phyloP scores from a whole-genome alignment of 2,329 filamentous ascomycete species.

The Cladosporium halotolerans region DNA sequence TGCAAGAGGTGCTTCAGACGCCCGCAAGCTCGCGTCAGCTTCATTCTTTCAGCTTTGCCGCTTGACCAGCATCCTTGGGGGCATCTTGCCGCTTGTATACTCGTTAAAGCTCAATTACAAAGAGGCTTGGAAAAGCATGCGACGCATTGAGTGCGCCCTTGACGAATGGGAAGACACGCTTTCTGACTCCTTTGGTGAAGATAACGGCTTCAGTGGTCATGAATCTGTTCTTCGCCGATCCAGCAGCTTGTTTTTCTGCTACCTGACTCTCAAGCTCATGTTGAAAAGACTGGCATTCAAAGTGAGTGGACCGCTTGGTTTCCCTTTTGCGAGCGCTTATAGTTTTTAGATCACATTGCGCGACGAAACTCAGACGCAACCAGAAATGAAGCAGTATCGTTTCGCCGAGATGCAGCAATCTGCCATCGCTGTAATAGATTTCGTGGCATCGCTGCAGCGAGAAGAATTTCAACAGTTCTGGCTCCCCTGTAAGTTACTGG shows the following conservation, averaged over 20 bases:
- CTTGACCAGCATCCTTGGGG: slow-evolving; percentile 39
- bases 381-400: slow-evolving; percentile 20
- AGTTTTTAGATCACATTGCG: neutral
- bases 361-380: slow-evolving; percentile 14
- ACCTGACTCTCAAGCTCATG: slow-evolving; percentile 31
- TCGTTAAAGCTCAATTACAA: slow-evolving; percentile 28
- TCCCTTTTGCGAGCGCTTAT: neutral
- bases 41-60: slow-evolving; percentile 50
- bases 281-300: slow-evolving; percentile 31
- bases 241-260: slow-evolving; percentile 37
- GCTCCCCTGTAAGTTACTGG: slow-evolving; percentile 28
- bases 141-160: slow-evolving; percentile 29
- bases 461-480: slow-evolving; percentile 48
- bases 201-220: neutral
- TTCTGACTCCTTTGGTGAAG: slow-evolving; percentile 29
- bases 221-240: slow-evolving; percentile 25
- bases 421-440: slow-evolving; percentile 46
- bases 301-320: neutral
- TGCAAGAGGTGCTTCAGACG: slow-evolving; percentile 32
- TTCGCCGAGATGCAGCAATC: slow-evolving; percentile 44
- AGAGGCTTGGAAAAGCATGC: slow-evolving; percentile 26
- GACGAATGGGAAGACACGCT: slow-evolving; percentile 31
- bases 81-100: slow-evolving; percentile 35
- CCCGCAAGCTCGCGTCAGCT: slow-evolving; percentile 34
- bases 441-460: slow-evolving; percentile 42